A percentile compares a stretch with the other conserved stretches of the same genome.
Conservation (phyloP, 257 asterid genomes). For the Vinca minor region DNA sequence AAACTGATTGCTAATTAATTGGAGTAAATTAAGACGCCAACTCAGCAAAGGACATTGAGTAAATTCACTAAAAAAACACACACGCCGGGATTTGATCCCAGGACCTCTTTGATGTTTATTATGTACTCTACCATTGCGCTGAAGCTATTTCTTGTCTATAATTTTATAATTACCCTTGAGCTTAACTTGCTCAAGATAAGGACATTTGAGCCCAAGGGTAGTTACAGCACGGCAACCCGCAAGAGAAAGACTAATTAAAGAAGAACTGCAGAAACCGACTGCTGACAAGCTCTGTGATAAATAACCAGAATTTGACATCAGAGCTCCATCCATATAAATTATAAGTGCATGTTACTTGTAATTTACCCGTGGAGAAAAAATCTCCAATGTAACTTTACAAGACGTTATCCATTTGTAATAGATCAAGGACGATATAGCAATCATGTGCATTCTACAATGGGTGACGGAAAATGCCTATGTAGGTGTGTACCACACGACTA, state of each 20-base stretch:
- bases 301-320: conserved; percentile 18
- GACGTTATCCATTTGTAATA: background rate
- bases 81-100: no score
- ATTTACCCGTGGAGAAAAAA: background rate
- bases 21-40: no score
- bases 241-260: conserved; percentile 78
- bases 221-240: conserved; percentile 91
- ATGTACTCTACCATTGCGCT: no score
- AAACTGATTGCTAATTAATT: no score
- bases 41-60: no score
- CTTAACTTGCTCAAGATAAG: conserved; percentile 72
- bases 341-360: background rate
- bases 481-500: no score
- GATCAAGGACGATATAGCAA: background rate
- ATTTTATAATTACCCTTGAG: conserved; percentile 92
- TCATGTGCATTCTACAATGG: background rate
- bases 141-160: no score
- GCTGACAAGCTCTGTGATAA: conserved; percentile 75
- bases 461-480: no score
- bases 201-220: conserved; percentile 70
- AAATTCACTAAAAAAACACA: no score
- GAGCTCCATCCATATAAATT: background rate
- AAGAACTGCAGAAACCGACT: conserved; percentile 59
- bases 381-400: background rate
- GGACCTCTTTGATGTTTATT: no score